A percentile compares a stretch with the other conserved stretches of the same genome.
These are phyloP conservation scores for Penicillium sp. DNA, from an alignment of 2,329 filamentous ascomycete species.

Conservation along the genomic window DNA sequence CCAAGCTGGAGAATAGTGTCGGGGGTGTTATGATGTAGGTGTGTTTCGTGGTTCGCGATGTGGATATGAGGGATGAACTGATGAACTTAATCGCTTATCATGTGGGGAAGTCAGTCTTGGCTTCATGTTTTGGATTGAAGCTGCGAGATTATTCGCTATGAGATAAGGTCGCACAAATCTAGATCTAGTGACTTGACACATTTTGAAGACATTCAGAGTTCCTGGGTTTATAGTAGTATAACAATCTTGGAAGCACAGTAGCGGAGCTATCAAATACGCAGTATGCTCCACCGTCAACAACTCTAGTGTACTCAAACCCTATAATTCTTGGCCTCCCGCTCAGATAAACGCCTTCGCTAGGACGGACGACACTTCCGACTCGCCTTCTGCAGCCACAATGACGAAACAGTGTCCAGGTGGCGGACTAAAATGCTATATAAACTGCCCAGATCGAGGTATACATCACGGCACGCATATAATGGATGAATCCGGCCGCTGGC, in stretches of 20 bases:
- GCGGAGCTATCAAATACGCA: not conserved
- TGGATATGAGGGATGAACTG: slow-evolving; percentile 6
- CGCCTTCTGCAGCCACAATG: not conserved
- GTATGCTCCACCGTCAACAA: not conserved
- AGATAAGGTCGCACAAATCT: not conserved
- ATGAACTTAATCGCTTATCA: slow-evolving; percentile 22
- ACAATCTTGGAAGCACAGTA: not conserved
- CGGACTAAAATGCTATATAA: slow-evolving; percentile 1
- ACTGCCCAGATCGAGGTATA: not conserved
- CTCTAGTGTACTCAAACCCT: not conserved
- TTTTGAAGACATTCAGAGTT: not conserved
- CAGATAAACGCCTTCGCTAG: not conserved
- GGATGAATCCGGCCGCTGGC: not conserved
- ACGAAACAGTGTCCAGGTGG: slow-evolving; percentile 1
- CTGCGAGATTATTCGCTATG: not conserved
- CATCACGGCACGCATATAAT: not conserved
- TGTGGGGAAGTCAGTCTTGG: slow-evolving; percentile 7
- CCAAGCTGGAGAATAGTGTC: not conserved
- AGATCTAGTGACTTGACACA: not conserved
- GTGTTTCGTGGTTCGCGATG: slow-evolving; percentile 1
- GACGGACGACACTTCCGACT: not conserved
- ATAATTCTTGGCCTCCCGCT: not conserved
- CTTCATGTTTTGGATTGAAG: not conserved
- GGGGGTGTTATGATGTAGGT: not conserved
- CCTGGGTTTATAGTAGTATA: not conserved